A percentile compares a stretch with the other conserved stretches of the same genome.
These are phyloP conservation scores for Lactarius pseudohatsudake DNA, from an alignment of 768 basidiomycete genomes.

Conservation along the genomic window DNA sequence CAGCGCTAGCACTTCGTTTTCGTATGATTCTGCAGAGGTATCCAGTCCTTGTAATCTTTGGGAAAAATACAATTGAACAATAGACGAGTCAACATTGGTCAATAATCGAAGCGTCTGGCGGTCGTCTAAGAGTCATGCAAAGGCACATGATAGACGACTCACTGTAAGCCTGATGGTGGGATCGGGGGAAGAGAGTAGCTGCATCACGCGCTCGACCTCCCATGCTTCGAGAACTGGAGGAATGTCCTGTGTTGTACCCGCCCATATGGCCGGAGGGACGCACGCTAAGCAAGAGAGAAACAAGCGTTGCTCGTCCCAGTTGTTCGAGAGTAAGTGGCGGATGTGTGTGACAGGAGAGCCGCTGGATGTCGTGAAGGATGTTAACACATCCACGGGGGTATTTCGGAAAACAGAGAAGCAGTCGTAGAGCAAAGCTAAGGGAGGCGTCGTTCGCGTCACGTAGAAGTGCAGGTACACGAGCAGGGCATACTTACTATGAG, in stretches of 20 bases:
- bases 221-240: constrained; percentile 60
- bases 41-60: constrained; percentile 44
- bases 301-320: constrained; percentile 61
- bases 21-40: constrained; percentile 36
- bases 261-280: constrained; percentile 63
- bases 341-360: constrained; percentile 44
- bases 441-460: neutral
- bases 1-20: constrained; percentile 47
- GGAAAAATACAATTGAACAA: constrained; percentile 56
- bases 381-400: constrained; percentile 16
- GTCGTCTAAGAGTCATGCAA: constrained; percentile 1
- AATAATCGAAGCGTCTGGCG: constrained; percentile 61
- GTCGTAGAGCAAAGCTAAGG: constrained; percentile 19
- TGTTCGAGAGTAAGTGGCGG: constrained; percentile 57
- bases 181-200: constrained; percentile 62
- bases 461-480: neutral
- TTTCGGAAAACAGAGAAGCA: constrained; percentile 24
- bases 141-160: constrained; percentile 24
- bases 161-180: constrained; percentile 58
- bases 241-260: constrained; percentile 53
- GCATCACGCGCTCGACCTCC: constrained; percentile 76
- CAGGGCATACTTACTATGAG: constrained; percentile 12
- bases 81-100: constrained; percentile 53
- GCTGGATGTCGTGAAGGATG: constrained; percentile 13
- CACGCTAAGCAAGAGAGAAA: constrained; percentile 65